Percentiles rank a stretch among this genome's conserved stretches.
phyloP scores from a whole-genome alignment of 805 yeast genomes.

The Saturnispora ahearnii region DNA sequence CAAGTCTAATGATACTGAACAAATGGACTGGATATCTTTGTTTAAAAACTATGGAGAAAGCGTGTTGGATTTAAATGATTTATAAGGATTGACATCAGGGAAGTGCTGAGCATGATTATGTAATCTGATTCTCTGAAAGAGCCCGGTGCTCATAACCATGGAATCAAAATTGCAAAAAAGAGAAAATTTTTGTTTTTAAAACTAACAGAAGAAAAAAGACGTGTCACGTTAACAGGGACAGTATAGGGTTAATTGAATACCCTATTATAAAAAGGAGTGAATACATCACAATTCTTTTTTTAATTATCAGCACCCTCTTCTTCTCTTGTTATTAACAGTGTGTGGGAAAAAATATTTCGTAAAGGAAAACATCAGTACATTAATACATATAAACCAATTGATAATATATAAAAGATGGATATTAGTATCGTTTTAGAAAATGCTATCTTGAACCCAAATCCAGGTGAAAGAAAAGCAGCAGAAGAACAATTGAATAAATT shows the following conservation, averaged over 20 bases:
- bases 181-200: neutral
- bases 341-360: neutral
- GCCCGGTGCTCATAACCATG: slow-evolving; percentile 6
- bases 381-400: neutral
- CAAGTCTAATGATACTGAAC: slow-evolving; percentile 15
- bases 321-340: neutral
- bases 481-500: slow-evolving; percentile 66
- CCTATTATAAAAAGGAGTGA: neutral
- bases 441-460: slow-evolving; percentile 65
- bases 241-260: neutral
- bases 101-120: slow-evolving; percentile 4
- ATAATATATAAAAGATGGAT: slow-evolving; percentile 35
- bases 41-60: neutral
- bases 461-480: slow-evolving; percentile 61
- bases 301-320: neutral
- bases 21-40: neutral
- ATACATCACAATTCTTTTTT: neutral
- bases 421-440: slow-evolving; percentile 66
- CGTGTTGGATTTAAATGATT: neutral
- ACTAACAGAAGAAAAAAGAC: neutral
- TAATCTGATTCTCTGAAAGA: neutral
- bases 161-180: neutral
- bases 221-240: neutral
- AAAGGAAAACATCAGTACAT: neutral
- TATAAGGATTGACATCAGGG: neutral